These are phyloP conservation scores for Colletotrichum spinosum DNA, from an alignment of 2,329 filamentous ascomycete species.

Conservation along the genomic window DNA sequence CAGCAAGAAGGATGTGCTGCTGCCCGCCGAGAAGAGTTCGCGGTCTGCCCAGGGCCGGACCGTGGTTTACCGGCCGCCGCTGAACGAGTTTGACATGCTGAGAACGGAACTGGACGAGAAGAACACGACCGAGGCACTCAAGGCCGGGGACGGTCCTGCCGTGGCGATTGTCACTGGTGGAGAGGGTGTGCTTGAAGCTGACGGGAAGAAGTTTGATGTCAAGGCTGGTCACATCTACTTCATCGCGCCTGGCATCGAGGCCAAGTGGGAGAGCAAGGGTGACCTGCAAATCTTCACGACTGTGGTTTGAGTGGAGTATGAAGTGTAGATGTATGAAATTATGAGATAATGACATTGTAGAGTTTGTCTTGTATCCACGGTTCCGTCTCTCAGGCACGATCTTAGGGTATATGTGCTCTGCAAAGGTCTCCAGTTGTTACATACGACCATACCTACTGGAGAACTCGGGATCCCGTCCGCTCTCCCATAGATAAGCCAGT, in stretches of 20 bases:
- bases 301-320: slow-evolving; percentile 35
- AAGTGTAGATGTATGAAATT: neutral
- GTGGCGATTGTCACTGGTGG: slow-evolving; percentile 73
- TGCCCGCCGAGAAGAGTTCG: slow-evolving; percentile 52
- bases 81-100: slow-evolving; percentile 80
- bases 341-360: slow-evolving; percentile 11
- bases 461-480: too few relatives aligned
- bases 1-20: slow-evolving; percentile 64
- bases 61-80: slow-evolving; percentile 71
- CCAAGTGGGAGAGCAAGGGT: slow-evolving; percentile 46
- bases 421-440: too few relatives aligned
- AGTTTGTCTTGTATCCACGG: too few relatives aligned
- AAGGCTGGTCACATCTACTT: slow-evolving; percentile 75
- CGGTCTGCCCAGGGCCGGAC: slow-evolving; percentile 70
- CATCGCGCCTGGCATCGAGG: slow-evolving; percentile 64
- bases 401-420: too few relatives aligned
- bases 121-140: slow-evolving; percentile 67
- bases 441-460: too few relatives aligned
- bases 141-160: slow-evolving; percentile 68
- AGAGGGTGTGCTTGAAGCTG: slow-evolving; percentile 64
- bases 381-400: too few relatives aligned
- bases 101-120: slow-evolving; percentile 68
- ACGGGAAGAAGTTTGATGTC: slow-evolving; percentile 63
- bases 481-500: too few relatives aligned
- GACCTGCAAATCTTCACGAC: slow-evolving; percentile 53